phyloP scores from a whole-genome alignment of 345 rosid genomes.

The Cardamine occulta region DNA sequence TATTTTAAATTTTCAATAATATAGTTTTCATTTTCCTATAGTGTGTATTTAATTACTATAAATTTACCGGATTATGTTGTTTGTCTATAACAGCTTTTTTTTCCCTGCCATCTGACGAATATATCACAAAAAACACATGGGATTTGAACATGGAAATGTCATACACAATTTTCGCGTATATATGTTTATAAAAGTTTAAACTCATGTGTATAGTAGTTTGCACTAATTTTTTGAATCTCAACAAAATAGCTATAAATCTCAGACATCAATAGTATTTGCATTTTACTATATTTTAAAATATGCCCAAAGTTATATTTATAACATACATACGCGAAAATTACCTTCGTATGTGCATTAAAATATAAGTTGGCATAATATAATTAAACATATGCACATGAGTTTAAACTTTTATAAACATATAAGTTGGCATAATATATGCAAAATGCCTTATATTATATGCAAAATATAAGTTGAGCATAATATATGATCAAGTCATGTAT shows the following conservation, averaged over 20 bases:
- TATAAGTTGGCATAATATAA: neutral
- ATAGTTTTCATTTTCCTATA: neutral
- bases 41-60: neutral
- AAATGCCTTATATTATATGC: neutral
- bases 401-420: neutral
- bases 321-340: neutral
- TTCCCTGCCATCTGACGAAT: neutral
- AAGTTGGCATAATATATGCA: neutral
- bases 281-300: neutral
- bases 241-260: neutral
- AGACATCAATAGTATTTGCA: neutral
- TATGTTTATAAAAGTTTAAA: neutral
- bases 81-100: neutral
- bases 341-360: neutral
- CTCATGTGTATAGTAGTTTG: neutral
- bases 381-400: too few relatives aligned
- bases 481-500: slow-evolving; percentile 9
- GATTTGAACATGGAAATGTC: neutral
- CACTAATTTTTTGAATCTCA: neutral
- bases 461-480: too few relatives aligned
- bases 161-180: neutral
- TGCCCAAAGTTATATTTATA: neutral
- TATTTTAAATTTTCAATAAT: neutral
- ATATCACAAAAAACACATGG: neutral
- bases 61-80: neutral